Base-by-base conservation (phyloP, 768 basidiomycete species). In the Rhodotorula babjevae region DNA sequence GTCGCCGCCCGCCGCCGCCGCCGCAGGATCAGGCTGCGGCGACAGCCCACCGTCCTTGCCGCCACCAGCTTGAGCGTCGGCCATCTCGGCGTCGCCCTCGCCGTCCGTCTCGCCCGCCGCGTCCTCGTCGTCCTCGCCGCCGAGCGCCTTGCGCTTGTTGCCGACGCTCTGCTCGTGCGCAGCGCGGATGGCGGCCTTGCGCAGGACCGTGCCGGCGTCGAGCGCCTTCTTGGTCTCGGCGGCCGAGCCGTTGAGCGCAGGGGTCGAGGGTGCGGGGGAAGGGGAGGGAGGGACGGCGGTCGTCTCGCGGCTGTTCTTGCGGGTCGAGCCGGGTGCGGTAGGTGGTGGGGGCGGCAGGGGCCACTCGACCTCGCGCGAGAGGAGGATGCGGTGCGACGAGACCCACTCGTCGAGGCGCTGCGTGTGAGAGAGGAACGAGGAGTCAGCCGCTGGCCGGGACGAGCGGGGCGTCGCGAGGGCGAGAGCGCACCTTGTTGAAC, bases 381-480 rank as follows among this genome's bases (percentile, higher is more conserved):
- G 84, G 55, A 98, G 86, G 68, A 99, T 86, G 53, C 95, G 87
- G 2, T 90, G 89, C 25, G 91, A 92, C 23, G 90, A 83, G 33
- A 99, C 89, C 96, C 96, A 99, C 66, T 96, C 96, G 80, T 99
- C 96, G 53, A 98, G 84, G 73, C 96, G 93, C 79, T 79, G 42
- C 31, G 12, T 25, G n/a, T 18, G 44, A 29, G 40, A 31, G 19
- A n/a, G 6, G 14, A 10, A 5, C 42, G 40, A 23, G 42, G 40
- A 23, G 42, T 16, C 33, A 16, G 25, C 10, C 25, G 27, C 0
- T 31, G 10, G 18, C 25, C 33, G 11, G 4, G 46, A 36, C 27
- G 33, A 50, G 21, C 10, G 12, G n/a, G 27, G 29, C 15, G n/a
- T n/a, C 25, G 25, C 1, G 49, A 23, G 14, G 21, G 23, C 18